Percentiles rank a stretch among this genome's conserved stretches.
phyloP scores from a whole-genome alignment of 805 yeast species.

The Scheffersomyces stipitis region DNA sequence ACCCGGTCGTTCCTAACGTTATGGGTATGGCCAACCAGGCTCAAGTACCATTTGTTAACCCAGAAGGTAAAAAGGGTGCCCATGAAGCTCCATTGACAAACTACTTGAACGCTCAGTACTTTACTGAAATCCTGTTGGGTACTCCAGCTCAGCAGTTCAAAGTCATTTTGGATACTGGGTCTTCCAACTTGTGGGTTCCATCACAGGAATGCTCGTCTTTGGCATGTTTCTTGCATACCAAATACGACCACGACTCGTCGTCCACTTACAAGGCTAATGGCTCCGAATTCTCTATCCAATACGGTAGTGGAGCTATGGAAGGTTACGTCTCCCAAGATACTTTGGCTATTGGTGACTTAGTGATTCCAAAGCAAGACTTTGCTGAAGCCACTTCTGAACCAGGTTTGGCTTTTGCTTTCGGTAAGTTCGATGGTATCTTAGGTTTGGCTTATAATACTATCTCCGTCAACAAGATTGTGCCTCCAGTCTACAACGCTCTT shows the following conservation, averaged over 20 bases:
- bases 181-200: slow-evolving; percentile 97
- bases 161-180: slow-evolving; percentile 94
- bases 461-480: slow-evolving; percentile 84
- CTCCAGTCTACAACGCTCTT: slow-evolving; percentile 91
- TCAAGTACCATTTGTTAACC: slow-evolving; percentile 45
- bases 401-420: slow-evolving; percentile 96
- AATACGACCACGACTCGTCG: slow-evolving; percentile 84
- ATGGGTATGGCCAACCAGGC: slow-evolving; percentile 19
- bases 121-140: slow-evolving; percentile 86
- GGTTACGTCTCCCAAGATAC: slow-evolving; percentile 91
- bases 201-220: slow-evolving; percentile 83
- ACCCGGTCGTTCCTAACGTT: slow-evolving; percentile 29
- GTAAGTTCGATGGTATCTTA: slow-evolving; percentile 96
- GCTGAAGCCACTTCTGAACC: slow-evolving; percentile 98
- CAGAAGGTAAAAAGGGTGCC: slow-evolving; percentile 27
- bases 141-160: slow-evolving; percentile 93
- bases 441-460: slow-evolving; percentile 94
- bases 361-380: slow-evolving; percentile 85
- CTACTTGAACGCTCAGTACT: slow-evolving; percentile 95
- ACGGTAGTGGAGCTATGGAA: slow-evolving; percentile 90
- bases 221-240: slow-evolving; percentile 92
- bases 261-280: slow-evolving; percentile 86
- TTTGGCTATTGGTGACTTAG: slow-evolving; percentile 77
- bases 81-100: slow-evolving; percentile 87
- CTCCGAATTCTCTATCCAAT: slow-evolving; percentile 76